Base-by-base conservation (phyloP, 2,329 filamentous ascomycete species). In the Malbranchea cinnamomea region DNA sequence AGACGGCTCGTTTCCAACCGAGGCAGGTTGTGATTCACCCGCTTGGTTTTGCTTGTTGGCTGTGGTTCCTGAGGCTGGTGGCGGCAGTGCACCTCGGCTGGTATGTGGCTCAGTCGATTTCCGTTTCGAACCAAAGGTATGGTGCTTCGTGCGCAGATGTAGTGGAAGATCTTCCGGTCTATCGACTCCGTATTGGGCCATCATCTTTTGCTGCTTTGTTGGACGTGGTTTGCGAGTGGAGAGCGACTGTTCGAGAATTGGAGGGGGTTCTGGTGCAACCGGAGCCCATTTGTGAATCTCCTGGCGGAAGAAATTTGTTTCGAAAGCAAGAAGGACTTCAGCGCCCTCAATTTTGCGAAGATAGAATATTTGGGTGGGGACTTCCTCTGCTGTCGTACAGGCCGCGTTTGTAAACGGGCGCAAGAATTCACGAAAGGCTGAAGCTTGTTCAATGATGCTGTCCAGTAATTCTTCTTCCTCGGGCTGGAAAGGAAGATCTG, bases 261-360 rank as follows among this genome's bases (percentile, higher is more conserved):
- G 85, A 3, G 89, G 89, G 8, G 89, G 65, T 9, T 82, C 69
- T 0, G 83, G 79, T 2, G 89, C 85, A 15, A 95, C 82, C 2
- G 85, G 85, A 22, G 78, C 83, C 79, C 82, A 93, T 49, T 83
- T 91, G 56, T 98, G 89, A 33, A 98, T 65, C 49, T 94, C 84
- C 50, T 93, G 84, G 14, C 87, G 76, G 60, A 98, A 87, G 54
- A 91, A 93, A 49, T 98, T 98, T n/a, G 87, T 94, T 58, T 98
- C 89, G 34, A 77, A 78, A 0, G 85, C 71, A 2, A 98, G 65
- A 3, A 98, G 67, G 30, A 98, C 85, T 50, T 98, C 89, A 1
- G 89, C 85, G 2, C 89, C 89, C 57, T 98, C 89, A 31, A 98
- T 84, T 59, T 98, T 98, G 34, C 89, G 80, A 23, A 98, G 64